Evolutionary conservation across 805 yeast species (phyloP), one percentile per base, ranked within the genome.

Genomic region (Wickerhamiella domercqiae): DNA sequence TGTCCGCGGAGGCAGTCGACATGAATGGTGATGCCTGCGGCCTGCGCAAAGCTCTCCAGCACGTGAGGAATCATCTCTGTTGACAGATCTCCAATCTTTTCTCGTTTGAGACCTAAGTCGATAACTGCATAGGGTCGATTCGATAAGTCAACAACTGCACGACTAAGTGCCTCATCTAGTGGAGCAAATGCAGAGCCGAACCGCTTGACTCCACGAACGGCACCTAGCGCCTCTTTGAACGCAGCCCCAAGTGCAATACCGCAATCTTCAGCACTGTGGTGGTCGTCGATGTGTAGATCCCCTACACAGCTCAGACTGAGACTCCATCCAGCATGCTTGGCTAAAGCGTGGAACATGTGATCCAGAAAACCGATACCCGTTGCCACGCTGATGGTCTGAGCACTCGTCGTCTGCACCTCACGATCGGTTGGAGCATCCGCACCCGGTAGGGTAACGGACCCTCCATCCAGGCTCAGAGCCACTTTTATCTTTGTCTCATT

Each of bases 21-120:
- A 53, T 90, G 98, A 52, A 90, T 53, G 1, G 98, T 90, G 38
- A 90, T 69, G 42, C 78, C 78, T 1, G 96, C 94, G 29, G 80
- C 81, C 51, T 79, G 82, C 3, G 97, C 95, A 64, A 90, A 90
- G 49, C 93, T 78, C 58, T 84, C 94, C 44, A 90, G 56, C 34
- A 90, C 86, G 57, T 90, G 98, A n/a, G 96, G 96, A 46, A 90
- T 78, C 98, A 90, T 90, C 62, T 90, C 98, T 52, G 90, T 73
- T 26, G 84, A 73, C 37, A 90, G 67, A 52, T 81, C 93, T 37
- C 98, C 98, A 48, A 90, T 75, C 56, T 78, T 84, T 56, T 90
- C 98, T 46, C 98, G 70, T 59, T 78, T 79, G 52, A 90, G 68
- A 0, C 94, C 95, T 42, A 90, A 65, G 28, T 90, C 94, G 29